Conservation (phyloP, 1,284 basidiomycete species). For the Peniophora sp. region DNA sequence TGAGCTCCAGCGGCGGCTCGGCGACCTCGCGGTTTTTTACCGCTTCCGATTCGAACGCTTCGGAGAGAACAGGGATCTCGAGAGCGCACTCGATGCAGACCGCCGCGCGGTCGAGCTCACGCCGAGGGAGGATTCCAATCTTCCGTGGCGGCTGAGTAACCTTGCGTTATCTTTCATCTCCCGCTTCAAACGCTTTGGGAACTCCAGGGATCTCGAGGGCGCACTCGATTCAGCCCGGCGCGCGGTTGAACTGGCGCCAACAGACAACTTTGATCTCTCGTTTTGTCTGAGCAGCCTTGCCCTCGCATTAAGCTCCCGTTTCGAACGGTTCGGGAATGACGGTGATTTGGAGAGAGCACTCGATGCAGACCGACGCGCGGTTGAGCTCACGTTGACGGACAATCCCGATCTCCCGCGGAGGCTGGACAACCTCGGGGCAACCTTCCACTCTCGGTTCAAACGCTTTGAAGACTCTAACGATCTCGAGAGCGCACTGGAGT, state of each 20-base stretch:
- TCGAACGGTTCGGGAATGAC: background rate
- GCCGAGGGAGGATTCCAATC: background rate
- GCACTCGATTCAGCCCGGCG: background rate
- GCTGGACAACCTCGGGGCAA: background rate
- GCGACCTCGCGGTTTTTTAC: too few species aligned
- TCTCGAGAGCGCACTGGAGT: background rate
- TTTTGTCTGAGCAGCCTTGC: background rate
- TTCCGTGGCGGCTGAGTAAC: background rate
- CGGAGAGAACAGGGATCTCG: background rate
- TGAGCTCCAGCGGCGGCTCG: too few species aligned
- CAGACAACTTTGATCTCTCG: background rate
- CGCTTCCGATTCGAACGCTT: background rate
- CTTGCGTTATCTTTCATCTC: background rate
- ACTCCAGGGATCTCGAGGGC: background rate
- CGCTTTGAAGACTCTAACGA: background rate
- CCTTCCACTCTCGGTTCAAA: background rate
- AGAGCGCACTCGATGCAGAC: background rate
- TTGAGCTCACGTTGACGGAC: background rate
- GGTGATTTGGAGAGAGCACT: background rate
- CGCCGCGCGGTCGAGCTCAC: background rate
- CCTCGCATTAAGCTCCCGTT: background rate
- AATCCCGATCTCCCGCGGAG: background rate
- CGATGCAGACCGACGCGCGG: background rate
- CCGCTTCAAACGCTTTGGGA: background rate
- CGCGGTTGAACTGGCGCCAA: background rate